phyloP scores from a whole-genome alignment of 2,329 filamentous ascomycete genomes.

The Calonectria leucothoes region DNA sequence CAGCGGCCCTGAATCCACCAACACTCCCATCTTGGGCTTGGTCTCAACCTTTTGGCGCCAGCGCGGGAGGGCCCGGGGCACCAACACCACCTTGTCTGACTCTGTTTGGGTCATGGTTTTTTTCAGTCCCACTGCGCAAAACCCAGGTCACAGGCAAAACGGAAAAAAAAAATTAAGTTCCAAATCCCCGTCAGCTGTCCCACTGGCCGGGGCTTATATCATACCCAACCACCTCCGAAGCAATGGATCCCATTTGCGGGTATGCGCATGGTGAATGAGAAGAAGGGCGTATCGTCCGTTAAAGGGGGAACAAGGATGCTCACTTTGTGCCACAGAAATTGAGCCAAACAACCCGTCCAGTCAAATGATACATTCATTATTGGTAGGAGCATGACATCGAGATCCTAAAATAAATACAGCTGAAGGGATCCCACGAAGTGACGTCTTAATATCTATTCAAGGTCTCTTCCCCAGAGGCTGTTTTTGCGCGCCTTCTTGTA shows the following conservation, averaged over 20 bases:
- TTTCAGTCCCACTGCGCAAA: neutral
- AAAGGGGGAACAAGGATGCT: neutral
- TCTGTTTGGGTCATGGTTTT: neutral
- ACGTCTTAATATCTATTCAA: neutral
- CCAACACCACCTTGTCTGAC: conserved; percentile 30
- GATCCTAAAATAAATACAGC: neutral
- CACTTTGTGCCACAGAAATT: neutral
- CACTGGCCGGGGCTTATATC: conserved; percentile 18
- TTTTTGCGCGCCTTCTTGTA: neutral
- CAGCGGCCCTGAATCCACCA: conserved; percentile 15
- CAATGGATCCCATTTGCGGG: too few relatives aligned
- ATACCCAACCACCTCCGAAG: conserved; percentile 38
- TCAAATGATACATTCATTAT: too few relatives aligned
- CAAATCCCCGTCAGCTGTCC: neutral
- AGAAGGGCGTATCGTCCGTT: neutral
- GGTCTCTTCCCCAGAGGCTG: neutral
- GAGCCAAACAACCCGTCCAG: neutral
- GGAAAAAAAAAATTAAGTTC: neutral
- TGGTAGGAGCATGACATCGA: neutral
- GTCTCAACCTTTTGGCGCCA: conserved; percentile 28
- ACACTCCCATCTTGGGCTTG: conserved; percentile 5
- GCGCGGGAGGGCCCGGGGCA: conserved; percentile 39
- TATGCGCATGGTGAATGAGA: neutral
- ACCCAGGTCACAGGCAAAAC: neutral
- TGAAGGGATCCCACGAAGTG: neutral